Evolutionary conservation across 805 yeast genomes (phyloP).

Genomic region (Sporopachydermia lactativora): DNA sequence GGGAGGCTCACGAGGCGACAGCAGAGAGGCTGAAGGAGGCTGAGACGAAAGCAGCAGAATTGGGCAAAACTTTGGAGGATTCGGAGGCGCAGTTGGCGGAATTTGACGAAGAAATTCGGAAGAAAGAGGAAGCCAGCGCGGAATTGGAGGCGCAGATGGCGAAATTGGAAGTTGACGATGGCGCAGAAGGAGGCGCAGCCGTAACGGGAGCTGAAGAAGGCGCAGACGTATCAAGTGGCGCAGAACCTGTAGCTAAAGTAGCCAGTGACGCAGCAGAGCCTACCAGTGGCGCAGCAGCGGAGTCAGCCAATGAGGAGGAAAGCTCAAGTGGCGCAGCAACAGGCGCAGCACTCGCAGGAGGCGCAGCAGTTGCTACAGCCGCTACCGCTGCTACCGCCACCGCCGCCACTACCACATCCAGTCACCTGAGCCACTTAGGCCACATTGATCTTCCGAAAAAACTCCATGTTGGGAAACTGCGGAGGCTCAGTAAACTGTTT

Average conservation of each 20-base stretch:
- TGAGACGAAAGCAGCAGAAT: neutral
- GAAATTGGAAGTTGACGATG: neutral
- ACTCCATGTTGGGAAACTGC: constrained; percentile 17
- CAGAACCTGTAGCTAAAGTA: too few species aligned
- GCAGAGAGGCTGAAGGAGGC: neutral
- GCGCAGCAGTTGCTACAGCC: constrained; percentile 14
- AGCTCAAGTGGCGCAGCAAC: too few species aligned
- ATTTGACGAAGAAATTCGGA: neutral
- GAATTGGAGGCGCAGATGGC: neutral
- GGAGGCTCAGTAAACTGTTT: neutral
- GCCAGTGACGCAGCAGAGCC: too few species aligned
- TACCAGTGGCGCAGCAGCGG: too few species aligned
- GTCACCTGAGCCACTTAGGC: neutral
- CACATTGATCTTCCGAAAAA: constrained; percentile 10
- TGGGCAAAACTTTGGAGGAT: neutral
- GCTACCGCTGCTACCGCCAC: constrained; percentile 14
- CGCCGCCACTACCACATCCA: constrained; percentile 1
- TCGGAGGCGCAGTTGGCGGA: neutral
- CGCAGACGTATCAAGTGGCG: too few species aligned
- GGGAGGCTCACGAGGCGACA: neutral
- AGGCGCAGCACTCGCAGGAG: too few species aligned
- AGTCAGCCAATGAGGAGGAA: too few species aligned
- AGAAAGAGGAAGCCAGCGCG: neutral
- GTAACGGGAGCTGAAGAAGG: too few species aligned
- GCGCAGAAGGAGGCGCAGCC: neutral